Conservation (phyloP, 139 green algal genomes). For the Picochlorum sp. region DNA sequence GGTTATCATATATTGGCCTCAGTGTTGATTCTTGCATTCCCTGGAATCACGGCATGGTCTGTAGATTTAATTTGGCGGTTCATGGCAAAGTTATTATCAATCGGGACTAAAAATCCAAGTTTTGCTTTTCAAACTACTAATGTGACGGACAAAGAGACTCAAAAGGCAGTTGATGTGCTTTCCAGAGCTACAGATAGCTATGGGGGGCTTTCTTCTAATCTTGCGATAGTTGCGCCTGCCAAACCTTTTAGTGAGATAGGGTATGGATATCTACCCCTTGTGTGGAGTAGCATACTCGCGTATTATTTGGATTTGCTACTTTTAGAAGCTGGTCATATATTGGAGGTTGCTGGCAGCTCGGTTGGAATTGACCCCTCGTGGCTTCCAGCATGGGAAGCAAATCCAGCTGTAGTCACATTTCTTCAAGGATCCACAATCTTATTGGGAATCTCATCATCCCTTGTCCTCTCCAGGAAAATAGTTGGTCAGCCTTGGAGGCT, state of each 20-base stretch:
- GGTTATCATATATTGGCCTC: conserved; percentile 29
- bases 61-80: conserved; percentile 17
- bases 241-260: conserved; percentile 41
- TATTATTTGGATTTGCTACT: conserved; percentile 41
- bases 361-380: conserved; percentile 12
- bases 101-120: background rate
- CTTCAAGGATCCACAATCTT: conserved; percentile 42
- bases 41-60: conserved; percentile 27
- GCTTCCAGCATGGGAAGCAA: conserved; percentile 7
- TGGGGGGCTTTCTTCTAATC: too few species aligned
- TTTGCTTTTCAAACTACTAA: background rate
- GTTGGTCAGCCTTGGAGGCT: conserved; percentile 29
- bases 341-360: conserved; percentile 9
- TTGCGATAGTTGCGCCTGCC: background rate
- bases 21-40: conserved; percentile 20
- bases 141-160: background rate
- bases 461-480: conserved; percentile 45
- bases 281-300: conserved; percentile 31
- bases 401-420: conserved; percentile 3
- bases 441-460: conserved; percentile 17
- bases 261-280: conserved; percentile 59
- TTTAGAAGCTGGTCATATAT: conserved; percentile 27
- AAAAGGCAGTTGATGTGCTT: background rate
- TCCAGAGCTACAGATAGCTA: background rate
- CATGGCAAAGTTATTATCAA: background rate